phyloP scores from a whole-genome alignment of 371 early-diverging fungal species.

The Funneliformis caledonium region DNA sequence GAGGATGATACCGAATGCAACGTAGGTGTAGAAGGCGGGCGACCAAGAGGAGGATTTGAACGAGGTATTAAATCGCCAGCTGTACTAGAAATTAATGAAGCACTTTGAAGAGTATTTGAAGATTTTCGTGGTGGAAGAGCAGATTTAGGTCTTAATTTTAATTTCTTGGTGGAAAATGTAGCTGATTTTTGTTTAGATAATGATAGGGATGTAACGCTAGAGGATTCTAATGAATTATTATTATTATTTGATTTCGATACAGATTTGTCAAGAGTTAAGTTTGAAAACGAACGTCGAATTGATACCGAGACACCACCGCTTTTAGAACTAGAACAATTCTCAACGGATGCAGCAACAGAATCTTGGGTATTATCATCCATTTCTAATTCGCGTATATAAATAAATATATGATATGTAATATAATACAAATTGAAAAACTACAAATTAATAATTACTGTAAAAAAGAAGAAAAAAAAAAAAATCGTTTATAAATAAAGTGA shows the following conservation, averaged over 20 bases:
- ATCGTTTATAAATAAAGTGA: neutral
- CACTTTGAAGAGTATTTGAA: neutral
- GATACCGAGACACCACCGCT: neutral
- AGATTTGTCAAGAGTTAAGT: neutral
- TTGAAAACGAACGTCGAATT: neutral
- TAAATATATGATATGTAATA: neutral
- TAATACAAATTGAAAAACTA: neutral
- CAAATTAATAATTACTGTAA: neutral
- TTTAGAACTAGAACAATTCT: neutral
- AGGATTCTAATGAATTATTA: neutral
- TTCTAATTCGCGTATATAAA: neutral
- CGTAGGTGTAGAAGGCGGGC: constrained; percentile 32
- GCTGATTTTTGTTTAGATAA: constrained; percentile 8
- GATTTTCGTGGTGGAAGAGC: constrained; percentile 5
- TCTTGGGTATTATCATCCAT: neutral
- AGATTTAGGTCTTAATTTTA: constrained; percentile 20
- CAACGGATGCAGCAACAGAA: neutral
- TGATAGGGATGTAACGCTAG: neutral
- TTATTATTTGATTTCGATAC: neutral
- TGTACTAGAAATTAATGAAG: neutral
- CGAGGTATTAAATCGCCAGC: constrained; percentile 20
- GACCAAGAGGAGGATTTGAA: neutral
- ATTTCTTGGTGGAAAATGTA: neutral
- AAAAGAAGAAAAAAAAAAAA: neutral
- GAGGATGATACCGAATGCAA: neutral